Percentiles rank a stretch among this genome's conserved stretches.
Evolutionary conservation across 768 basidiomycete genomes (phyloP).

Genomic region (Ramaria rubella): DNA sequence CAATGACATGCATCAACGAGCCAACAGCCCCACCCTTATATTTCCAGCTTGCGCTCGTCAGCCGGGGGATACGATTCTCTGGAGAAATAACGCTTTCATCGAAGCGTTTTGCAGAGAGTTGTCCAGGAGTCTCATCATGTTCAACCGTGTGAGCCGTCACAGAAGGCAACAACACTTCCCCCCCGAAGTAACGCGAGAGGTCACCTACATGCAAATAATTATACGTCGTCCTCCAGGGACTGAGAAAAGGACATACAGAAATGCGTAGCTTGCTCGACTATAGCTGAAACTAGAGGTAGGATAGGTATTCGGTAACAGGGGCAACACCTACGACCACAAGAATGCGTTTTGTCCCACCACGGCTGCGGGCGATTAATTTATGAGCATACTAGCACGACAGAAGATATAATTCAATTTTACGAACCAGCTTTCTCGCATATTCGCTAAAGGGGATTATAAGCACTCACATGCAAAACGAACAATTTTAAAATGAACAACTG

Average conservation of each 20-base stretch:
- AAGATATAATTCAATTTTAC: constrained; percentile 20
- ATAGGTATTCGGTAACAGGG: not conserved
- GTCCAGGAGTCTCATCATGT: constrained; percentile 36
- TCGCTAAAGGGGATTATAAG: constrained; percentile 12
- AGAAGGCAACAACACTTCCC: constrained; percentile 31
- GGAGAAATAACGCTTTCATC: constrained; percentile 37
- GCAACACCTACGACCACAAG: constrained; percentile 16
- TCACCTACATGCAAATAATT: constrained; percentile 20
- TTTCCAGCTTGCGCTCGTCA: constrained; percentile 47
- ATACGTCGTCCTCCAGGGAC: not conserved
- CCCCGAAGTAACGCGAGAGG: constrained; percentile 43
- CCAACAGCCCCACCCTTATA: constrained; percentile 45
- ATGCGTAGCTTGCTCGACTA: constrained; percentile 40
- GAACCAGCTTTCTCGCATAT: constrained; percentile 26
- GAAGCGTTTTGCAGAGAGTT: constrained; percentile 36
- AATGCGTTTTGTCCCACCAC: constrained; percentile 22
- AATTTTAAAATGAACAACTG: not conserved
- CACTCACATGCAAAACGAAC: not conserved
- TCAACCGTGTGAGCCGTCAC: constrained; percentile 37
- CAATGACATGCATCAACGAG: constrained; percentile 41
- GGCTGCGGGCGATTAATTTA: not conserved
- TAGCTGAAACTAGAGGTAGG: constrained; percentile 8
- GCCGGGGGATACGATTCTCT: constrained; percentile 41
- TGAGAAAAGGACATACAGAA: constrained; percentile 23
- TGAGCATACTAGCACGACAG: not conserved